Base-by-base conservation (phyloP, 23 red algal species). In the Gracilaria domingensis region DNA sequence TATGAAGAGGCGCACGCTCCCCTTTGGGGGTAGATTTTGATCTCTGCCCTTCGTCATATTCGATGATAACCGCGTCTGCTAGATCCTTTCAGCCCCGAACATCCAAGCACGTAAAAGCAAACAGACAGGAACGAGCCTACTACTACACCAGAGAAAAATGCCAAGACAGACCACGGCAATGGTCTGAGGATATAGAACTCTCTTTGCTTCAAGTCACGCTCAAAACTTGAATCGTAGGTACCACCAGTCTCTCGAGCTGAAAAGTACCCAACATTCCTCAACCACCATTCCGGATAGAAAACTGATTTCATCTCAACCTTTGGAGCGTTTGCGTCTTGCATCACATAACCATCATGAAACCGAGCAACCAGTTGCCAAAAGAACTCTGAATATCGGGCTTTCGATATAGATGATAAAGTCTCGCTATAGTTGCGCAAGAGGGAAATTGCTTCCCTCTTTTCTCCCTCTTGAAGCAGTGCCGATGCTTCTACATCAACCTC, bases 221-320 rank as follows among this genome's bases (percentile, higher is more conserved):
- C 56, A 69, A 69, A 70, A 16, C 30, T 17, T 40, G 48, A 28
- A 3, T 49, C 84, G 30, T 35, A 75, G 51, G 48, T 77, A 28
- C 84, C 84, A 17, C 84, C 88, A 21, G 88, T 83, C 33, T 92
- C 88, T 45, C 59, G 62, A 32, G 88, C 88, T 51, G 75, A 56
- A 38, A 92, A 92, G 78, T 92, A 92, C 14, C 76, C 75, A 33
- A 82, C 88, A 53, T 71, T 58, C 50, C 75, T 16, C 25, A 92
- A 59, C 88, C 88, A 92, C 88, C 73, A 82, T 44, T 67, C 78
- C 18, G 88, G 76, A 45, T 92, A 92, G 16, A 81, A 81, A 16
- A 92, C 50, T 18, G 88, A 65, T 14, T 53, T 71, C 88, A 92
- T 92, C 77, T 49, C 57, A 34, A 92, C 48, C 38, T 44, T 55